Base-by-base conservation (phyloP, 371 early-diverging fungal species). In the Apophysomyces trapeziformis region DNA sequence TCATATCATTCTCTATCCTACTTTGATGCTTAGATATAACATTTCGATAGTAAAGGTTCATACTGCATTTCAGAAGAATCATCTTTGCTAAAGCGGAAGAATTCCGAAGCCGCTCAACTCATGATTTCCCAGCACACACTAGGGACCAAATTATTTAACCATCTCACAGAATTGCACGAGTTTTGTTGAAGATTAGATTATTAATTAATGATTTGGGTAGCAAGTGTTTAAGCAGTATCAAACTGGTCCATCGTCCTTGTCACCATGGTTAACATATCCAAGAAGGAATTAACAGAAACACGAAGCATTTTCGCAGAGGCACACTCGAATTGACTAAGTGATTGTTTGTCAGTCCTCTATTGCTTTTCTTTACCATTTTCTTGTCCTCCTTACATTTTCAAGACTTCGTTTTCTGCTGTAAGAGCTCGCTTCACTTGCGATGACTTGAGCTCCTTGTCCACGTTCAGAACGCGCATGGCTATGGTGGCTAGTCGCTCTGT, bases 191-290 rank as follows among this genome's bases (percentile, higher is more conserved):
- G 41, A 2, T 26, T 1, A 26, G 32, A 26, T 26, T 26, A 26
- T 26, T 26, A 3, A 3, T 26, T 3, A 3, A 26, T 26, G 3
- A 26, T 26, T 26, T 26, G 2, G 32, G 3, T 26, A 26, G 1
- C 32, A 26, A 26, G 3, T 26, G 1, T 26, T 26, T 11, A 50
- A 21, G 21, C 39, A 16, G 43, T 38, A 38, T 75, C 70, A 60
- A 65, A 76, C 18, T 67, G 62, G 16, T 84, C 81, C 78, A 81
- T 76, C 3, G 84, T 84, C 47, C 76, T 70, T 39, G 79, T 77
- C 41, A 80, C 84, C 84, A 84, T 84, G 9, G 71, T 68, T 38
- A 84, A 60, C 67, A 78, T 78, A 35, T 84, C 84, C 57, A 84
- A 65, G 66, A 80, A 84, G 13, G 84, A 80, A 45, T 79, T 84